Conservation (phyloP, 371 early-diverging fungal species). For the Rhizopus delemar region DNA sequence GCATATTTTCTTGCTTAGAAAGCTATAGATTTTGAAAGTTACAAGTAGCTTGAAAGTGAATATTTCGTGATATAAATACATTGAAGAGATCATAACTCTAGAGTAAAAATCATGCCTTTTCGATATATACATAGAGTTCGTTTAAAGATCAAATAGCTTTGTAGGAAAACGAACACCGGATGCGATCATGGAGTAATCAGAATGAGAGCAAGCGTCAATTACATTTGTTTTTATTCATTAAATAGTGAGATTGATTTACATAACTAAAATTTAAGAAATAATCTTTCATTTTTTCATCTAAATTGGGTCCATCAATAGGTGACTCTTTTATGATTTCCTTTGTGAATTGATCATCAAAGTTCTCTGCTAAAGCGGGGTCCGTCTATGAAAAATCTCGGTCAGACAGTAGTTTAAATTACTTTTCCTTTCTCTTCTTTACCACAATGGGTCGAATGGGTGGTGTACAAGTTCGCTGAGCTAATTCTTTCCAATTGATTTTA, state of each 20-base stretch:
- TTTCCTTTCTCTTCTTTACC: conserved; percentile 29
- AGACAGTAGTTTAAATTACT: neutral
- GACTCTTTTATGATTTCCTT: conserved; percentile 42
- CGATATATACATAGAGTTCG: too few species aligned
- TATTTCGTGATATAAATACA: too few species aligned
- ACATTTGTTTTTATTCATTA: neutral
- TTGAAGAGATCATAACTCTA: too few species aligned
- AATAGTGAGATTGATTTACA: conserved; percentile 34
- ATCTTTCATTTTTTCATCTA: conserved; percentile 38
- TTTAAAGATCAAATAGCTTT: too few species aligned
- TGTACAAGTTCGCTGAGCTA: conserved; percentile 59
- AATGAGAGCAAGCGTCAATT: too few species aligned
- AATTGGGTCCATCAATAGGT: conserved; percentile 29
- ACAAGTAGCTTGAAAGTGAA: too few species aligned
- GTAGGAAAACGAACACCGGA: too few species aligned
- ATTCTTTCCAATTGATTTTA: conserved; percentile 78
- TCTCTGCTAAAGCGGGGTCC: conserved; percentile 48
- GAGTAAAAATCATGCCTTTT: too few species aligned
- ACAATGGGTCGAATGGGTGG: conserved; percentile 82
- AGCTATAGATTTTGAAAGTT: too few species aligned
- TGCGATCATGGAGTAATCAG: too few species aligned
- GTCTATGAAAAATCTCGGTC: conserved; percentile 29
- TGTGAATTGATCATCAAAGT: conserved; percentile 52
- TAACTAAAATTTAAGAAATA: conserved; percentile 51
- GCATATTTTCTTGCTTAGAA: too few species aligned